phyloP scores from a whole-genome alignment of 495 filamentous ascomycete species.

The Niebla homalea region DNA sequence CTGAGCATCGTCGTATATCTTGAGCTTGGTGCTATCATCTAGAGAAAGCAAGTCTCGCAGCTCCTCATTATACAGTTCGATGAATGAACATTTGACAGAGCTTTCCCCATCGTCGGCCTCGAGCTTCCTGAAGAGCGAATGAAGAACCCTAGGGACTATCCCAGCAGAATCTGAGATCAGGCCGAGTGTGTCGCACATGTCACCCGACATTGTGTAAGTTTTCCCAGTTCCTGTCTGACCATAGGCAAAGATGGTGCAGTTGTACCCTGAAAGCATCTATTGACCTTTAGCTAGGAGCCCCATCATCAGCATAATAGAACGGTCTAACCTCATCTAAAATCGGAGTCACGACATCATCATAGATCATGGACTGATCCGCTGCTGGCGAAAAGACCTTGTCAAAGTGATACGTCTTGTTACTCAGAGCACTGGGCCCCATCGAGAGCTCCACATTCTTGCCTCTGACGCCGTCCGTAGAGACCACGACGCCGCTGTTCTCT shows the following conservation, averaged over 20 bases:
- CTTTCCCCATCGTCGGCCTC: constrained; percentile 66
- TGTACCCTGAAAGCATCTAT: constrained; percentile 90
- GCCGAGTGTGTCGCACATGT: constrained; percentile 78
- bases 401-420: constrained; percentile 93
- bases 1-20: constrained; percentile 85
- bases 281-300: neutral
- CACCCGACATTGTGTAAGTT: constrained; percentile 98
- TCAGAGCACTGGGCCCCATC: constrained; percentile 83
- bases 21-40: constrained; percentile 75
- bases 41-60: constrained; percentile 71
- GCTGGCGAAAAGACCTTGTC: constrained; percentile 95
- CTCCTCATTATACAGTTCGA: constrained; percentile 97
- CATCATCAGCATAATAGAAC: neutral
- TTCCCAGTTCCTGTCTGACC: constrained; percentile 97
- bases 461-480: constrained; percentile 74
- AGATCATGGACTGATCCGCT: constrained; percentile 83
- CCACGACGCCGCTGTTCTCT: constrained; percentile 86
- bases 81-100: constrained; percentile 94
- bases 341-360: constrained; percentile 84
- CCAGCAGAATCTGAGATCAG: constrained; percentile 82
- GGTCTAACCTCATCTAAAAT: constrained; percentile 71
- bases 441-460: constrained; percentile 73
- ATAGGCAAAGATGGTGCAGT: constrained; percentile 98
- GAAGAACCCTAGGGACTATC: constrained; percentile 81
- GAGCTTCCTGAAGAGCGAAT: constrained; percentile 73